phyloP scores from a whole-genome alignment of 352 stramenopile species.

The Aphanomyces cochlioides region DNA sequence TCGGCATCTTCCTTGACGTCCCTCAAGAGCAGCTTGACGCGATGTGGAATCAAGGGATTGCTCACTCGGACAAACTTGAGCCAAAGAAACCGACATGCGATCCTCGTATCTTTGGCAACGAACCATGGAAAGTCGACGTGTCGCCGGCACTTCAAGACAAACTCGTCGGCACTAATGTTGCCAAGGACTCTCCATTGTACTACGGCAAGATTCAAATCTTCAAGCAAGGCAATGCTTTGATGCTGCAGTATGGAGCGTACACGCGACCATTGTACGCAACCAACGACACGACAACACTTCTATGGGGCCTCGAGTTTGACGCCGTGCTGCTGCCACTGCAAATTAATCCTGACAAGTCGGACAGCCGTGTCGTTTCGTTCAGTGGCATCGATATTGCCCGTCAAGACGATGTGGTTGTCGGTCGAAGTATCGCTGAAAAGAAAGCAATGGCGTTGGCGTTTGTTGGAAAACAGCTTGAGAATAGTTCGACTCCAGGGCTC shows the following conservation, averaged over 20 bases:
- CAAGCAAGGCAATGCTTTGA: neutral
- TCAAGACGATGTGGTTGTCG: neutral
- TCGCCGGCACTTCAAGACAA: constrained; percentile 31
- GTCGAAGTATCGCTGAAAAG: constrained; percentile 19
- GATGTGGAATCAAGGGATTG: constrained; percentile 40
- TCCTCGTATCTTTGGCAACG: constrained; percentile 36
- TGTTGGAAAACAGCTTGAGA: neutral
- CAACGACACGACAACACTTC: neutral
- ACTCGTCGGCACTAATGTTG: constrained; percentile 45
- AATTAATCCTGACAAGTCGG: too few relatives aligned
- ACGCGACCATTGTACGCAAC: neutral
- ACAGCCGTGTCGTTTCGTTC: too few relatives aligned
- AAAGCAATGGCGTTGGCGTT: constrained; percentile 19
- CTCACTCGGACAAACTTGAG: constrained; percentile 38
- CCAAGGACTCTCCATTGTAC: constrained; percentile 40
- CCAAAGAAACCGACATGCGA: constrained; percentile 42
- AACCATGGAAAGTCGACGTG: constrained; percentile 40
- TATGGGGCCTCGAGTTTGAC: neutral
- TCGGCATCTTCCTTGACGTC: constrained; percentile 65
- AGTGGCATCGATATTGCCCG: neutral
- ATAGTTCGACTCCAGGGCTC: constrained; percentile 4
- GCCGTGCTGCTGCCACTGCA: too few relatives aligned
- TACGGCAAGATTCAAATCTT: constrained; percentile 41
- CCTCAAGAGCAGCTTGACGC: constrained; percentile 51
- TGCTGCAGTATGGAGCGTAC: constrained; percentile 11